Evolutionary conservation across 176 grass and related monocot genomes (phyloP).

Genomic region (Zoysia japonica): DNA sequence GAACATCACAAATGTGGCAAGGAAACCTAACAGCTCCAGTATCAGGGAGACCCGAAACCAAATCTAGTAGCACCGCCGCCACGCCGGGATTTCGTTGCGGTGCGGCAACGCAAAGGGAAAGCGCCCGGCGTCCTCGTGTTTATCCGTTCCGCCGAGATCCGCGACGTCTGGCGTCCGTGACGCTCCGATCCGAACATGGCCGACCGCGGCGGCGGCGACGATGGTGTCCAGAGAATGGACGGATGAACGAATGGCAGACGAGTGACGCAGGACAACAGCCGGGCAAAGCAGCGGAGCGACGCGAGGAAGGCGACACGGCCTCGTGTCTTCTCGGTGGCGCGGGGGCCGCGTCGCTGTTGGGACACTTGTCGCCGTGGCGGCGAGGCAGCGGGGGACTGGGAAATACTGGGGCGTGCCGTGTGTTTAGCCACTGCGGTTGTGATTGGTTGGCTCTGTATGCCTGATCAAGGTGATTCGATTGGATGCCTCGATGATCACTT

Average conservation of each 20-base stretch:
- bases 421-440: neutral
- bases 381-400: no score
- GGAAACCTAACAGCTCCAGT: no score
- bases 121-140: no score
- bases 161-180: neutral
- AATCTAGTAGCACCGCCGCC: no score
- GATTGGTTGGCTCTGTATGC: no score
- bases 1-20: no score
- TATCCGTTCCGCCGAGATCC: conserved; percentile 25
- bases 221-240: neutral
- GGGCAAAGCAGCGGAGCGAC: neutral
- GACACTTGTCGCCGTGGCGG: conserved; percentile 32
- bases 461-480: no score
- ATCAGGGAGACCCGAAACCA: no score
- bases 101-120: no score
- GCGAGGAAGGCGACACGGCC: neutral
- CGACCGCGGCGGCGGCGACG: conserved; percentile 3
- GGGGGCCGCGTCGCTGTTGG: conserved; percentile 18
- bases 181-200: neutral
- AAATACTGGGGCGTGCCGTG: neutral
- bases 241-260: no score
- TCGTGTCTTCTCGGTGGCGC: neutral
- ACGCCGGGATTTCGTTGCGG: no score
- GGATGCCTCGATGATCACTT: no score
- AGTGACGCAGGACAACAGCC: neutral